Percentiles rank a stretch among this genome's conserved stretches.
Conservation (phyloP, 1,139 yeast species). For the Debaryomycetaceae sp. region DNA sequence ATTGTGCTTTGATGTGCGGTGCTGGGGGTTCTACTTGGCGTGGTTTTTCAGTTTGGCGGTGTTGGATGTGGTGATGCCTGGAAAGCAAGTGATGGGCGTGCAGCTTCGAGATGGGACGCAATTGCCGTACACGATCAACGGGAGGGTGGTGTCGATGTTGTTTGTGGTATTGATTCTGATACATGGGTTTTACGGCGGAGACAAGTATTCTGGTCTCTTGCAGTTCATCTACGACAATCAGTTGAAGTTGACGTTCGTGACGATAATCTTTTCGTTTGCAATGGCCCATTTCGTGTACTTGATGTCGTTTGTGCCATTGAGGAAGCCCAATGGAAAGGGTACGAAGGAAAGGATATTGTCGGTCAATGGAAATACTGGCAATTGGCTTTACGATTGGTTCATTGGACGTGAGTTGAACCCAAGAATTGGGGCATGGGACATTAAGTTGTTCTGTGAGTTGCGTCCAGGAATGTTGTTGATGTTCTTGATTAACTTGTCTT, state of each 20-base stretch:
- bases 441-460: constrained; percentile 88
- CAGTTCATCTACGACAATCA: constrained; percentile 69
- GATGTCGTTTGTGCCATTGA: constrained; percentile 60
- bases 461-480: constrained; percentile 93
- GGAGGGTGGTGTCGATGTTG: constrained; percentile 52
- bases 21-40: constrained; percentile 62
- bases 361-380: constrained; percentile 82
- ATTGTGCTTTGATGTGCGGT: constrained; percentile 33
- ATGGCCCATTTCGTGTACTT: constrained; percentile 66
- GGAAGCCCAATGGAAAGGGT: constrained; percentile 47
- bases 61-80: constrained; percentile 73
- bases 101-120: constrained; percentile 70
- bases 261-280: constrained; percentile 60
- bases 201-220: constrained; percentile 69
- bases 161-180: constrained; percentile 46
- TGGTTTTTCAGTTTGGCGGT: constrained; percentile 72
- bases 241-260: constrained; percentile 59
- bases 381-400: constrained; percentile 83
- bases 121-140: constrained; percentile 79
- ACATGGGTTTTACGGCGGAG: constrained; percentile 48
- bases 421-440: constrained; percentile 78
- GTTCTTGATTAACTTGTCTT: constrained; percentile 74
- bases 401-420: constrained; percentile 97
- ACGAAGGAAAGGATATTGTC: constrained; percentile 74
- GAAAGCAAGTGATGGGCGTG: constrained; percentile 64